Conservation (phyloP, 306 rosid species). For the Lathyrus aphaca region DNA sequence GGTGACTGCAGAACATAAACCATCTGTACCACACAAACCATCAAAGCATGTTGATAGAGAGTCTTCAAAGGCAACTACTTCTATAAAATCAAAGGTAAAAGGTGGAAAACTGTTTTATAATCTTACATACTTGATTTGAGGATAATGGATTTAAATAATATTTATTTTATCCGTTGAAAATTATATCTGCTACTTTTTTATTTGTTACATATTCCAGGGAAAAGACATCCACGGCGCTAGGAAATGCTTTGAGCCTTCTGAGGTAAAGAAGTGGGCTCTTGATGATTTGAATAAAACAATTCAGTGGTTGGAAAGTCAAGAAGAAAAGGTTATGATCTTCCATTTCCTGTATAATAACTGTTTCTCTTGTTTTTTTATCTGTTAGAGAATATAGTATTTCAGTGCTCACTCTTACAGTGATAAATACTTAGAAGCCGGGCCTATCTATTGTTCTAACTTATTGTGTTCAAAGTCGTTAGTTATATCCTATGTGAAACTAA, state of each 20-base stretch:
- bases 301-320: constrained; percentile 92
- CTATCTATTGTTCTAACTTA: constrained; percentile 36
- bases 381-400: constrained; percentile 11
- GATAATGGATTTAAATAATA: constrained; percentile 21
- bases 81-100: constrained; percentile 55
- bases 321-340: constrained; percentile 74
- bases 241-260: constrained; percentile 59
- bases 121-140: constrained; percentile 14
- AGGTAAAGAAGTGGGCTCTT: constrained; percentile 79
- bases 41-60: constrained; percentile 52
- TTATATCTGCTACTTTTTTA: constrained; percentile 21
- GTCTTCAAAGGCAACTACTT: constrained; percentile 49
- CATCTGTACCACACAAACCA: constrained; percentile 44
- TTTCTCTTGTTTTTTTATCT: constrained; percentile 22
- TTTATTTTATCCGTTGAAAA: constrained; percentile 3
- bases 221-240: constrained; percentile 41
- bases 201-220: constrained; percentile 49
- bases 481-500: constrained; percentile 29
- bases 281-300: constrained; percentile 72
- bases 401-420: constrained; percentile 9
- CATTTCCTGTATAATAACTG: not conserved
- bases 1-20: constrained; percentile 51
- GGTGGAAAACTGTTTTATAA: constrained; percentile 18
- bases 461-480: constrained; percentile 28
- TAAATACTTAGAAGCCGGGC: constrained; percentile 29